phyloP scores from a whole-genome alignment of 1,139 yeast genomes.

The Suhomyces bolitotheri region DNA sequence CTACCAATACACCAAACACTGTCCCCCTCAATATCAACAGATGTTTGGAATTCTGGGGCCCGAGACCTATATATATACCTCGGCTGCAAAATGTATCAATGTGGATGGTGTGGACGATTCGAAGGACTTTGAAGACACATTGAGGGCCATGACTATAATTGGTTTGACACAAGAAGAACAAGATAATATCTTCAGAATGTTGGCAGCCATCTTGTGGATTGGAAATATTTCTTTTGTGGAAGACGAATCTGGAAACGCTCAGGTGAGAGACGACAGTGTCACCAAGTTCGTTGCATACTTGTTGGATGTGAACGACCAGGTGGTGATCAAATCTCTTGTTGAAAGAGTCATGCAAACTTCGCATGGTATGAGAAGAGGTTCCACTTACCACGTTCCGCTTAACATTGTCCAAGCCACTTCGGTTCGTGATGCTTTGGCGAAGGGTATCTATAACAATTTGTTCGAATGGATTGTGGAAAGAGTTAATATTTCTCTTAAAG shows the following conservation, averaged over 20 bases:
- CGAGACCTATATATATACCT: constrained; percentile 86
- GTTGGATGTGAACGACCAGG: constrained; percentile 72
- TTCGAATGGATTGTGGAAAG: constrained; percentile 98
- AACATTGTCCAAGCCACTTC: constrained; percentile 92
- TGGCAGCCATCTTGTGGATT: constrained; percentile 89
- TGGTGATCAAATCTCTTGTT: constrained; percentile 65
- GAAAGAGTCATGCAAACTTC: constrained; percentile 88
- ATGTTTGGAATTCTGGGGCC: constrained; percentile 89
- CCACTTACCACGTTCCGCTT: constrained; percentile 91
- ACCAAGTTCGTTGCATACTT: constrained; percentile 93
- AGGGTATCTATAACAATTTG: constrained; percentile 87
- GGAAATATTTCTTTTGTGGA: constrained; percentile 89
- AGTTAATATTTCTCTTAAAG: constrained; percentile 67
- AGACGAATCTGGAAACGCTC: constrained; percentile 84
- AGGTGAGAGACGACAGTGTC: constrained; percentile 79
- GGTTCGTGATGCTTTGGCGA: constrained; percentile 92
- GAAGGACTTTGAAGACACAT: constrained; percentile 75
- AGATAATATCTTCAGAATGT: constrained; percentile 81
- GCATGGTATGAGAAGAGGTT: constrained; percentile 87
- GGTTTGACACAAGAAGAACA: constrained; percentile 83
- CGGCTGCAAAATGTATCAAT: constrained; percentile 79
- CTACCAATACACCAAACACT: constrained; percentile 92
- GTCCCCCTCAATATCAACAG: constrained; percentile 82
- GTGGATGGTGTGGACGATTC: constrained; percentile 87
- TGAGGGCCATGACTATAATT: constrained; percentile 83